These are phyloP conservation scores for Fusarium protoensiforme DNA, from an alignment of 2,329 filamentous ascomycete genomes.

Conservation along the genomic window DNA sequence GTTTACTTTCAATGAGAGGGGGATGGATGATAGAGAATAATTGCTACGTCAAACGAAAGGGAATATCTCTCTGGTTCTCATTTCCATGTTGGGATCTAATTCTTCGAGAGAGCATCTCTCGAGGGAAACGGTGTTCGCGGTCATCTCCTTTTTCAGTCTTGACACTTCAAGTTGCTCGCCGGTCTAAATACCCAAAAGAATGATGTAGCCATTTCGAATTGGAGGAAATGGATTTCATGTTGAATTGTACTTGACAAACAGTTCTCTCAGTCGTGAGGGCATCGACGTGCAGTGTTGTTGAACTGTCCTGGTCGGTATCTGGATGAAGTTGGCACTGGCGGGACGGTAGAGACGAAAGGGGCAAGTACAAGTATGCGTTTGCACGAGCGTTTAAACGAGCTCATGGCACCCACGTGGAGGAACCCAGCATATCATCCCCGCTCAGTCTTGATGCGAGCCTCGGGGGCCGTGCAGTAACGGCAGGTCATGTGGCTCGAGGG, in stretches of 20 bases:
- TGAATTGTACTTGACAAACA: not conserved
- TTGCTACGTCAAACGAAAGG: not conserved
- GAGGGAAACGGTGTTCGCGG: not conserved
- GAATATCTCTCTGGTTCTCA: not conserved
- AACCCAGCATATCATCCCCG: not conserved
- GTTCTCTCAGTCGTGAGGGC: not conserved
- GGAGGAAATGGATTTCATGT: not conserved
- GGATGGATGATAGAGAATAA: not conserved
- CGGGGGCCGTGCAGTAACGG: not conserved
- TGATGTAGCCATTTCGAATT: not conserved
- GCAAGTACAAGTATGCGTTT: not conserved
- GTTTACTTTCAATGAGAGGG: constrained; percentile 9
- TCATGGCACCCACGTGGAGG: not conserved
- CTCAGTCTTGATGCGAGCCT: not conserved
- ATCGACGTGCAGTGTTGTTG: not conserved
- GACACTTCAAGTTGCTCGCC: not conserved
- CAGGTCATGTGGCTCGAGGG: not conserved
- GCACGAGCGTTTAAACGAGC: not conserved
- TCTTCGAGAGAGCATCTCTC: not conserved
- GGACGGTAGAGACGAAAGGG: not conserved
- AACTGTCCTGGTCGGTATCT: not conserved
- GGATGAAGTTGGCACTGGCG: not conserved
- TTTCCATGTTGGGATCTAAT: not conserved
- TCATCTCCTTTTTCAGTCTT: not conserved
- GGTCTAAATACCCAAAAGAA: not conserved